A percentile compares a stretch with the other conserved stretches of the same genome.
These are phyloP conservation scores for Boehmeria nivea DNA, from an alignment of 306 rosid species.

Conservation along the genomic window DNA sequence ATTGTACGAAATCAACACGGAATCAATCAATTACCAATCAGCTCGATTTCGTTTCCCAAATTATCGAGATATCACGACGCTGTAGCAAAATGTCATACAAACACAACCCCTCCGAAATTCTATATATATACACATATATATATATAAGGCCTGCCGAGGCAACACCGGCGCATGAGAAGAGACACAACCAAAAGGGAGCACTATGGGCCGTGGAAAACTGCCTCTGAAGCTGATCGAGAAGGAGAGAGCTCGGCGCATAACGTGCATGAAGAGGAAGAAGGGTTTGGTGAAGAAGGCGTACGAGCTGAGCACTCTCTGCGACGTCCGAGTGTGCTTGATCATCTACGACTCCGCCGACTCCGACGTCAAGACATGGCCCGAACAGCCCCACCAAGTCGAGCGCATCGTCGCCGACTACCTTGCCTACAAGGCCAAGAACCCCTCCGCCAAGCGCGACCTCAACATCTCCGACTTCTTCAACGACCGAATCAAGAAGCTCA, in stretches of 20 bases:
- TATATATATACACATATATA: not conserved
- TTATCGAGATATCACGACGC: too few species aligned
- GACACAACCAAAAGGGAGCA: too few species aligned
- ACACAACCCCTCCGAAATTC: not conserved
- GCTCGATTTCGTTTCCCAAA: too few species aligned
- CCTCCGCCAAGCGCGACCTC: not conserved
- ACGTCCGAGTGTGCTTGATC: constrained; percentile 18
- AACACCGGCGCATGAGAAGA: too few species aligned
- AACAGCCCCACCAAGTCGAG: not conserved
- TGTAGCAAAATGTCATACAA: not conserved
- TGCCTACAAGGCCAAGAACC: not conserved
- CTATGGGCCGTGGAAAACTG: constrained; percentile 18
- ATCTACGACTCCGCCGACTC: not conserved
- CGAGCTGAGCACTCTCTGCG: constrained; percentile 21
- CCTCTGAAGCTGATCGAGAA: not conserved
- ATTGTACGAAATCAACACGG: not conserved
- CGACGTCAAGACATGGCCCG: not conserved
- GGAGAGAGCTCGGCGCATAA: not conserved
- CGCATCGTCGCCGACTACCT: constrained; percentile 1
- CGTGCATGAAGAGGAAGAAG: constrained; percentile 15
- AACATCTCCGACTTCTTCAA: constrained; percentile 4
- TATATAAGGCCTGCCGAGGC: too few species aligned
- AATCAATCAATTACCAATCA: too few species aligned
- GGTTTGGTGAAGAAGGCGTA: constrained; percentile 15
- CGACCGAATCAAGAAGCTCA: not conserved